Evolutionary conservation across 768 basidiomycete genomes (phyloP).

Genomic region (Podaxis carcinomalis): DNA sequence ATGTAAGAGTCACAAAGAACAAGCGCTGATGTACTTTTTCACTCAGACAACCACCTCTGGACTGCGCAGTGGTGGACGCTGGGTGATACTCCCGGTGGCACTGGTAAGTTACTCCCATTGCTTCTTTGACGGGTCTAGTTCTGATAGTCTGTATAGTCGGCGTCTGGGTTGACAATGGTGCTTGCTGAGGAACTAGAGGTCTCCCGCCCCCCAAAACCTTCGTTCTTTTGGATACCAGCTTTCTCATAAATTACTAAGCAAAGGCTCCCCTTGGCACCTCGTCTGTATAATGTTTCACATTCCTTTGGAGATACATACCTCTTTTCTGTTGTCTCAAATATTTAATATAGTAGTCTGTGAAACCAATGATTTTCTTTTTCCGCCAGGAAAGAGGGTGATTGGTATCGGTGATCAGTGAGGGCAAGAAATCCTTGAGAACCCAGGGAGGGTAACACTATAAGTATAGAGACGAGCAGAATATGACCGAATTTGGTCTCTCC

Average conservation of each 20-base stretch:
- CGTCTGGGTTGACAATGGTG: conserved; percentile 49
- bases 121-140: neutral
- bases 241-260: neutral
- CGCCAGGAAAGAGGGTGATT: no score
- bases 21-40: neutral
- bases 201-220: neutral
- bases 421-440: no score
- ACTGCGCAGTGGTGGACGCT: conserved; percentile 63
- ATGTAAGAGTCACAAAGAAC: neutral
- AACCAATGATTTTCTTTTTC: neutral
- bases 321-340: neutral
- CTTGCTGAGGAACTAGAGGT: conserved; percentile 30
- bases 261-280: neutral
- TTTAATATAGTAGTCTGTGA: neutral
- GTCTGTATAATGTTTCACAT: neutral
- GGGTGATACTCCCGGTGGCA: conserved; percentile 49
- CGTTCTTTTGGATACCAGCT: neutral
- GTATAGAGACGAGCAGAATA: conserved; percentile 85
- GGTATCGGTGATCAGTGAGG: no score
- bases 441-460: conserved; percentile 23
- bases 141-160: conserved; percentile 31
- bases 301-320: neutral
- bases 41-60: conserved; percentile 48
- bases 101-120: conserved; percentile 29
- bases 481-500: conserved; percentile 90